These are phyloP conservation scores for Panicum miliaceum DNA, from an alignment of 176 grass and related monocot genomes.

Conservation along the genomic window DNA sequence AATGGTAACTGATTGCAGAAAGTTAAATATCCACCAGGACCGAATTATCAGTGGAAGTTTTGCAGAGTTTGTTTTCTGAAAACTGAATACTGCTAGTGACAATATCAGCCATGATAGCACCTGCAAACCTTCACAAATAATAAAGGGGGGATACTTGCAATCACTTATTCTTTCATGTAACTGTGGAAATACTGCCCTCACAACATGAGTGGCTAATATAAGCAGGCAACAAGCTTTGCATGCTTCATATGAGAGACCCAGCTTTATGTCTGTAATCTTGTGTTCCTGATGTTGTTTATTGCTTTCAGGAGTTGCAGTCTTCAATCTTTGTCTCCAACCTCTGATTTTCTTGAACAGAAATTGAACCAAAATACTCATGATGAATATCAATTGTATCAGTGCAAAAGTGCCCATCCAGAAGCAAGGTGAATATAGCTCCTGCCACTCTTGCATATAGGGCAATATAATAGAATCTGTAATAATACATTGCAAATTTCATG, in stretches of 20 bases:
- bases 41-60: conserved; percentile 68
- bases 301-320: conserved; percentile 37
- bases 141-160: conserved; percentile 58
- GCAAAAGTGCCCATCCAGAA: conserved; percentile 64
- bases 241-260: conserved; percentile 67
- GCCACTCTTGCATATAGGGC: conserved; percentile 66
- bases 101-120: conserved; percentile 81
- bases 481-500: conserved; percentile 1
- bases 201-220: conserved; percentile 54
- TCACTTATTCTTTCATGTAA: conserved; percentile 44
- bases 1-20: conserved; percentile 64
- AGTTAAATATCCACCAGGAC: conserved; percentile 79
- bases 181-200: conserved; percentile 51
- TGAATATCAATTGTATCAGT: conserved; percentile 65
- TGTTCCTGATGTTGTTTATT: conserved; percentile 39
- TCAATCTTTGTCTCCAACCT: conserved; percentile 50
- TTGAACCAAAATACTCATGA: conserved; percentile 49
- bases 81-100: conserved; percentile 54
- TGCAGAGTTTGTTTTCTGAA: conserved; percentile 64
- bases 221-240: conserved; percentile 76
- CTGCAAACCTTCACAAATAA: conserved; percentile 65
- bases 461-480: conserved; percentile 59
- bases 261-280: conserved; percentile 44
- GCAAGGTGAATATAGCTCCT: conserved; percentile 63
- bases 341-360: conserved; percentile 62